A percentile compares a stretch with the other conserved stretches of the same genome.
These are phyloP conservation scores for Camelina hispida DNA, from an alignment of 345 rosid genomes.

Conservation along the genomic window DNA sequence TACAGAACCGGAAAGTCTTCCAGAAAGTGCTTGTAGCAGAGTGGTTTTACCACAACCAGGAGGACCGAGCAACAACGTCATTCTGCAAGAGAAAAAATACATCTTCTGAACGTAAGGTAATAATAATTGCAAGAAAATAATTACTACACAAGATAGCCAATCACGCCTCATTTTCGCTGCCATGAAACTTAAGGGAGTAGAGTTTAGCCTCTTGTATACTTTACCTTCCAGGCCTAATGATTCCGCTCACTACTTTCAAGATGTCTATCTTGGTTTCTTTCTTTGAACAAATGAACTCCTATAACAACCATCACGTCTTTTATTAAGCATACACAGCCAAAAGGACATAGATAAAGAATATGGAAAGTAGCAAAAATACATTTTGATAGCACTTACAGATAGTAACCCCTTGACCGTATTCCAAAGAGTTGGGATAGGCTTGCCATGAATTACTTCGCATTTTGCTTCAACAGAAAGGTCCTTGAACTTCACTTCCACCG, in stretches of 20 bases:
- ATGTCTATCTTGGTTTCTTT: conserved; percentile 53
- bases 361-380: not conserved
- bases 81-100: conserved; percentile 39
- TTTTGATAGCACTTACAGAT: conserved; percentile 32
- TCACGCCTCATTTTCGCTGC: not conserved
- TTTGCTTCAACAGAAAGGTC: conserved; percentile 50
- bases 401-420: conserved; percentile 39
- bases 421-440: conserved; percentile 59
- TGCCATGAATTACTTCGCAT: conserved; percentile 50
- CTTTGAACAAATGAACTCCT: conserved; percentile 37
- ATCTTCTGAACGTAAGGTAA: not conserved
- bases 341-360: not conserved
- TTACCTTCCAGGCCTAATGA: conserved; percentile 54
- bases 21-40: conserved; percentile 58
- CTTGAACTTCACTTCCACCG: conserved; percentile 52
- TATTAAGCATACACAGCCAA: not conserved
- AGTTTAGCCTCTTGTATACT: not conserved
- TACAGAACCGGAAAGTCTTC: conserved; percentile 54
- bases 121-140: not conserved
- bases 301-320: conserved; percentile 21
- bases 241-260: conserved; percentile 64
- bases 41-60: conserved; percentile 76
- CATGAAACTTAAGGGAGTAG: conserved; percentile 2
- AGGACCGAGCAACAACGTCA: conserved; percentile 69
- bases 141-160: not conserved